Base-by-base conservation (phyloP, 2,329 filamentous ascomycete species). In the Fusarium chuoi region DNA sequence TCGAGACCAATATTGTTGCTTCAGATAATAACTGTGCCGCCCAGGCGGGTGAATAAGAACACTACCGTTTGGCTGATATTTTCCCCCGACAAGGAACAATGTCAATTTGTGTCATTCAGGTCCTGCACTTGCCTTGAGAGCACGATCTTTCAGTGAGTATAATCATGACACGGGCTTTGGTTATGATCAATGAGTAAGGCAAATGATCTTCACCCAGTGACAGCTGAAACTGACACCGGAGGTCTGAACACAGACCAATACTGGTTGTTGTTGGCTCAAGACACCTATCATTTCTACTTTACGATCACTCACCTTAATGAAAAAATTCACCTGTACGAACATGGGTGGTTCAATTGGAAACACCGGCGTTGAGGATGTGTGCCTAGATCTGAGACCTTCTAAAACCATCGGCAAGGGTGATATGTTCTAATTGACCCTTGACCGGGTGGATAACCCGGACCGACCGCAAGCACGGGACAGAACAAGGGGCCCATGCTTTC, bases 381-480 rank as follows among this genome's bases (percentile, higher is more conserved):
- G 62, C 54, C 63, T 67, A 64, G 75, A 62, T 62, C 71, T 69
- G 66, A 69, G 56, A 69, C 66, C 44, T 64, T 45, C 38, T 55
- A 55, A 69, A 60, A 54, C 62, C 52, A 58, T 64, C 51, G 39
- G 63, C 70, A 77, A 60, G 72, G 65, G 46, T 66, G 62, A 62
- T 51, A 51, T 52, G 42, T 62, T 42, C 63, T 54, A 42, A 35
- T 55, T 55, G 49, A 74, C 63, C 72, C 72, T 62, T 64, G 76
- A 39, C 67, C 74, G 73, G 75, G 54, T 70, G 69, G 59, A 60
- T 46, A 61, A 72, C 65, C 76, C 68, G 75, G 73, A 74, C 61
- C 62, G 67, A 65, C 70, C 64, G 57, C 45, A 56, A 44, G 64
- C 65, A 73, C 58, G 67, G 71, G 35, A 70, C 45, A 46, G 24